Percentiles rank a stretch among this genome's conserved stretches.
phyloP scores from a whole-genome alignment of 2,329 filamentous ascomycete genomes.

The Davidsoniella eucalypti region DNA sequence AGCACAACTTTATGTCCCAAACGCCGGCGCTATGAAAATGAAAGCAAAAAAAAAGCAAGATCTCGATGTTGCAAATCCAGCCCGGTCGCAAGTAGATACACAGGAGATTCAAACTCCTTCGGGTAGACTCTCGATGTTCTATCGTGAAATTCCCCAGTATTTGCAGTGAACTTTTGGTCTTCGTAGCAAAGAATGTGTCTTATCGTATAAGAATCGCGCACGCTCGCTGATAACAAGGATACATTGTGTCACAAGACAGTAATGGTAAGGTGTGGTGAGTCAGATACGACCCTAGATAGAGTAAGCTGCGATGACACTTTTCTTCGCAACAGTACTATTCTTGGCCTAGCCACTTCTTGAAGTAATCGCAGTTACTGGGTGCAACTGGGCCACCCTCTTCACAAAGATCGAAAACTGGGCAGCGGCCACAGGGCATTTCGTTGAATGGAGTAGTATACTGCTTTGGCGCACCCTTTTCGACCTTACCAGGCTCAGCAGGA shows the following conservation, averaged over 20 bases:
- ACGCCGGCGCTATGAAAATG: constrained; percentile 12
- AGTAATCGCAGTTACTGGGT: constrained; percentile 82
- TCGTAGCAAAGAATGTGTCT: too few species aligned
- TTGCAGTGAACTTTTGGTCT: too few species aligned
- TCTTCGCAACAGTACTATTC: constrained; percentile 18
- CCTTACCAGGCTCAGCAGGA: constrained; percentile 16
- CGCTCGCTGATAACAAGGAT: too few species aligned
- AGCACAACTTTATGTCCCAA: not conserved
- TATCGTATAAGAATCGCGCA: too few species aligned
- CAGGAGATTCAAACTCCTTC: not conserved
- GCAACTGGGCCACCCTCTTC: constrained; percentile 81
- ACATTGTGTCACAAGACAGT: too few species aligned
- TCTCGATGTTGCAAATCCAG: too few species aligned
- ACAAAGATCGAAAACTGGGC: constrained; percentile 86
- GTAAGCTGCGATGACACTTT: too few species aligned
- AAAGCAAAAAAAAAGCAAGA: not conserved
- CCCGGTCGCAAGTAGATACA: not conserved
- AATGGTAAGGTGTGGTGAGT: too few species aligned
- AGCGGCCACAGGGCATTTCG: constrained; percentile 78
- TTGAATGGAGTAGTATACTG: constrained; percentile 55
- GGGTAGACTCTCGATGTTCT: not conserved
- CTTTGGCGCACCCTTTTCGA: constrained; percentile 24
- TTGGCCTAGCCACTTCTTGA: constrained; percentile 60
- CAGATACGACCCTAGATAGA: too few species aligned
- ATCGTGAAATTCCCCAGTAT: too few species aligned